phyloP scores from a whole-genome alignment of 1,139 yeast genomes.

The Hanseniaspora uvarum region DNA sequence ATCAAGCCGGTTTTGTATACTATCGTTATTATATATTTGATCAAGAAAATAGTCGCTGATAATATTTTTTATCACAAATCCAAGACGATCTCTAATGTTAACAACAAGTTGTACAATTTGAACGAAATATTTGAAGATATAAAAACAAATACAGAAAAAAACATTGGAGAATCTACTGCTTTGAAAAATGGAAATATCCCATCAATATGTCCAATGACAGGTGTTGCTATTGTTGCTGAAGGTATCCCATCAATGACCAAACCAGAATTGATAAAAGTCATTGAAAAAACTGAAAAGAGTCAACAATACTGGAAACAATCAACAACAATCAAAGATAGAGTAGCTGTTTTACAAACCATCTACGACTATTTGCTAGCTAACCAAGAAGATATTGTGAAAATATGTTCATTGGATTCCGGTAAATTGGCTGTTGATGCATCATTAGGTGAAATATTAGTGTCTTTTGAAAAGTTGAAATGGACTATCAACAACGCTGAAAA shows the following conservation, averaged over 20 bases:
- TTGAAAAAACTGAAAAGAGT: constrained; percentile 49
- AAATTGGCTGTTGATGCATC: constrained; percentile 92
- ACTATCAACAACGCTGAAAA: constrained; percentile 69
- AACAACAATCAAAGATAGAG: constrained; percentile 47
- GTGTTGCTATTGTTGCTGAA: constrained; percentile 5
- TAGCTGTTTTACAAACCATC: constrained; percentile 61
- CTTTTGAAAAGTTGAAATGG: constrained; percentile 88
- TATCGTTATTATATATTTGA: not conserved
- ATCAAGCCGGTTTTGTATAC: not conserved
- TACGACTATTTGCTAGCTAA: constrained; percentile 62
- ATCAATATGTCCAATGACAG: constrained; percentile 10
- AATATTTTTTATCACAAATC: not conserved
- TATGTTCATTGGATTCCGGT: constrained; percentile 94
- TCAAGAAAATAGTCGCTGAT: not conserved
- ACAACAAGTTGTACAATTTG: constrained; percentile 3
- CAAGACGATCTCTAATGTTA: not conserved
- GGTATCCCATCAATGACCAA: constrained; percentile 34
- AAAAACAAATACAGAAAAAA: not conserved
- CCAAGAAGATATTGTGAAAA: constrained; percentile 77
- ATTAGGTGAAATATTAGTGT: constrained; percentile 90
- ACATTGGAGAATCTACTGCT: not conserved
- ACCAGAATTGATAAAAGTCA: constrained; percentile 58
- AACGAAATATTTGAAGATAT: not conserved
- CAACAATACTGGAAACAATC: constrained; percentile 48
- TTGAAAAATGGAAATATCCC: constrained; percentile 6